These are phyloP conservation scores for Neurospora pannonica DNA, from an alignment of 495 filamentous ascomycete genomes.

Conservation along the genomic window DNA sequence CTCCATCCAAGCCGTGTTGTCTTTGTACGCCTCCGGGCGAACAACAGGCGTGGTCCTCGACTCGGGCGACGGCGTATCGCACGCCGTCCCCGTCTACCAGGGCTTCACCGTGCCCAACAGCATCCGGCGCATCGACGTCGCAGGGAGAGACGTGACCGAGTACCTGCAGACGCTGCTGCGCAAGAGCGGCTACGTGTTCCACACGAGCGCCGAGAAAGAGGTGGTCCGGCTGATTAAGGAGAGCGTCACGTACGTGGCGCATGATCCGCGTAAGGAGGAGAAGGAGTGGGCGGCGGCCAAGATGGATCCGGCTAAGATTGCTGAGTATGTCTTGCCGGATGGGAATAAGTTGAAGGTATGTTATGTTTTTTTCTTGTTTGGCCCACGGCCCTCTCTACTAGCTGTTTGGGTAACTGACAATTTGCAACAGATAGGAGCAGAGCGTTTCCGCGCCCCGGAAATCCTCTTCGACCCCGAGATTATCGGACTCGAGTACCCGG, in stretches of 20 bases:
- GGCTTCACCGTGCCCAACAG: slow-evolving; percentile 94
- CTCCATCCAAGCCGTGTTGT: slow-evolving; percentile 94
- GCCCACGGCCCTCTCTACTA: slow-evolving; percentile 12
- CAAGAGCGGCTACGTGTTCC: slow-evolving; percentile 88
- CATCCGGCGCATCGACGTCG: slow-evolving; percentile 92
- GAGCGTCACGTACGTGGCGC: slow-evolving; percentile 80
- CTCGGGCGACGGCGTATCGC: slow-evolving; percentile 91
- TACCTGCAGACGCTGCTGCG: slow-evolving; percentile 84
- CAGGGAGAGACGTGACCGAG: slow-evolving; percentile 96
- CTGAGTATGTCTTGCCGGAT: slow-evolving; percentile 85
- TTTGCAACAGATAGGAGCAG: slow-evolving; percentile 61
- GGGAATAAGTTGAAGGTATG: slow-evolving; percentile 82
- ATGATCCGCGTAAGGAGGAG: slow-evolving; percentile 87
- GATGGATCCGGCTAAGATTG: slow-evolving; percentile 54
- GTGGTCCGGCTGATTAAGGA: slow-evolving; percentile 96
- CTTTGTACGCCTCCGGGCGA: slow-evolving; percentile 89
- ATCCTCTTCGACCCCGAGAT: slow-evolving; percentile 97
- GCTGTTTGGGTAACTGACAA: slow-evolving; percentile 7
- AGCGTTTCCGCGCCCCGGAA: slow-evolving; percentile 92
- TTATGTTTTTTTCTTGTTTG: not conserved
- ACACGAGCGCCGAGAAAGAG: slow-evolving; percentile 97
- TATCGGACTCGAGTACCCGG: slow-evolving; percentile 93
- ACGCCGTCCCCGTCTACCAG: slow-evolving; percentile 95
- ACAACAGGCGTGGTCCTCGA: slow-evolving; percentile 96
- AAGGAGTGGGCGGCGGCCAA: slow-evolving; percentile 81